Percentiles rank a stretch among this genome's conserved stretches.
Conservation (phyloP, 169 alveolate genomes). For the Plasmodium sp. region DNA sequence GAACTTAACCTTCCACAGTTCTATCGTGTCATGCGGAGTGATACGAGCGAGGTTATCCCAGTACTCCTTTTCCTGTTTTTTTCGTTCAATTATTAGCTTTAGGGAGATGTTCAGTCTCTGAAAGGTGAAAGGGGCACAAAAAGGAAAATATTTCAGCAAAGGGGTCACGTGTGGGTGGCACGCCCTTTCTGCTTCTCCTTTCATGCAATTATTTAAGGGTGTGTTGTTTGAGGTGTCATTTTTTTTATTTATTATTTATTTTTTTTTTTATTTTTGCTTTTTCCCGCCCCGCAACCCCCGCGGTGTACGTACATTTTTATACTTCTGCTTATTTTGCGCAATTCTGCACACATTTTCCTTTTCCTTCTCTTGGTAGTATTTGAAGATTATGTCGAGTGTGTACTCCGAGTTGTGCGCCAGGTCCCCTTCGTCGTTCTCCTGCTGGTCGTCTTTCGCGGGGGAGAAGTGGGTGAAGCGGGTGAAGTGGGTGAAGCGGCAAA, state of each 20-base stretch:
- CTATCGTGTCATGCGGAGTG: conserved; percentile 59
- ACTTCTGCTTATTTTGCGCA: conserved; percentile 35
- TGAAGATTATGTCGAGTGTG: conserved; percentile 41
- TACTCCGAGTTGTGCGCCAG: conserved; percentile 16
- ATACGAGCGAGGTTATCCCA: conserved; percentile 39
- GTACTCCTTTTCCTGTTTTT: conserved; percentile 57
- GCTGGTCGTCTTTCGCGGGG: background rate
- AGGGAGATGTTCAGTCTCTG: conserved; percentile 48
- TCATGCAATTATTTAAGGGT: background rate
- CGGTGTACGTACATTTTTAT: conserved; percentile 27
- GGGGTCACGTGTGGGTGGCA: background rate
- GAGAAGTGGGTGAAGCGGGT: background rate
- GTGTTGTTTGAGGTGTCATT: background rate
- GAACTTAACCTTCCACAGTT: conserved; percentile 54
- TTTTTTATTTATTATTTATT: background rate
- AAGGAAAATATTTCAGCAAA: background rate
- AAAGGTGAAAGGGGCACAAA: background rate
- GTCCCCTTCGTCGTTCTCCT: conserved; percentile 12
- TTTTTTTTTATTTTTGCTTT: background rate
- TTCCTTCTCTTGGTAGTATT: conserved; percentile 70
- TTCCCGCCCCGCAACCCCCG: background rate
- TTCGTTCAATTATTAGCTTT: conserved; percentile 53
- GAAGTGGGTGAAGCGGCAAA: background rate
- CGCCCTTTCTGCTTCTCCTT: background rate
- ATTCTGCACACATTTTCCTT: conserved; percentile 53